Evolutionary conservation across 2,329 filamentous ascomycete species (phyloP).

Genomic region (Penicillium sp.): DNA sequence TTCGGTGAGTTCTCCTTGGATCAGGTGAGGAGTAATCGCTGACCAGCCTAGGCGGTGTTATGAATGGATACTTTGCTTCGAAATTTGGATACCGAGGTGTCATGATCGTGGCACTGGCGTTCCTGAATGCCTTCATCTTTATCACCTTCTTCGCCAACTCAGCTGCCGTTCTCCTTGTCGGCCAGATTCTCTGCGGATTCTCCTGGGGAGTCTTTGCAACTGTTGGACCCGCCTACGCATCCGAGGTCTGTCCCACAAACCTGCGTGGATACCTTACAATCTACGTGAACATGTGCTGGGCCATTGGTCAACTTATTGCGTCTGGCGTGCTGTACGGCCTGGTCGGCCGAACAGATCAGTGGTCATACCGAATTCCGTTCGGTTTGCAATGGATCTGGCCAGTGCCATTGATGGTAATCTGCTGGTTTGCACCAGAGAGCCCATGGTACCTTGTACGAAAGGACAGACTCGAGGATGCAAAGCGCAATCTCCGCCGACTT

Average conservation of each 20-base stretch:
- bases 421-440: conserved; percentile 27
- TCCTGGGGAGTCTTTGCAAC: conserved; percentile 38
- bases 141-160: conserved; percentile 52
- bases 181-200: conserved; percentile 50
- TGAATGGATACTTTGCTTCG: conserved; percentile 31
- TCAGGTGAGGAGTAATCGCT: background rate
- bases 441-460: conserved; percentile 30
- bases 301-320: conserved; percentile 28
- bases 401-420: conserved; percentile 21
- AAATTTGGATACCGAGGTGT: conserved; percentile 47
- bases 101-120: conserved; percentile 45
- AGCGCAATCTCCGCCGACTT: conserved; percentile 20
- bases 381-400: conserved; percentile 33
- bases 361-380: conserved; percentile 41
- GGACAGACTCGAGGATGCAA: conserved; percentile 23
- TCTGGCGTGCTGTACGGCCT: conserved; percentile 33
- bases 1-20: conserved; percentile 15
- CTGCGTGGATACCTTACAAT: conserved; percentile 34
- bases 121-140: conserved; percentile 49
- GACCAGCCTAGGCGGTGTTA: conserved; percentile 21
- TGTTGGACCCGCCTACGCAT: conserved; percentile 28
- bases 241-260: conserved; percentile 30
- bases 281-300: conserved; percentile 46
- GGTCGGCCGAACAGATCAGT: conserved; percentile 30
- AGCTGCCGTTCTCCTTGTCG: conserved; percentile 46